Conservation (phyloP, 768 basidiomycete species). For the Trametes maxima region DNA sequence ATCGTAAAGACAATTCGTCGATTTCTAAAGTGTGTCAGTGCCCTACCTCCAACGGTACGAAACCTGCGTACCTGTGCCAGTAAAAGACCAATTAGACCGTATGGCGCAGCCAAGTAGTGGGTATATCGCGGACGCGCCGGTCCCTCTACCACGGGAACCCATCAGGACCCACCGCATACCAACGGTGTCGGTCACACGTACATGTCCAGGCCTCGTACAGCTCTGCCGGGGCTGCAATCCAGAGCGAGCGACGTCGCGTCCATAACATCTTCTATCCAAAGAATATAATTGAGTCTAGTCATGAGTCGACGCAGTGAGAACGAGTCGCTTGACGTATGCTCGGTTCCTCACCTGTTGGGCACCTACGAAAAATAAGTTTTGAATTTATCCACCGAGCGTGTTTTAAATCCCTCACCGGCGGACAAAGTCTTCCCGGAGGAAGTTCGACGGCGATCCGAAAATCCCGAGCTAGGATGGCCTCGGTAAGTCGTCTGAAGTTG, state of each 20-base stretch:
- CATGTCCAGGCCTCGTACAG: constrained; percentile 73
- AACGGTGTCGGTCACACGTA: constrained; percentile 37
- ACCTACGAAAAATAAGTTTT: constrained; percentile 47
- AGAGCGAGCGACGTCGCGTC: constrained; percentile 31
- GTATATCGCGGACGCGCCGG: constrained; percentile 90
- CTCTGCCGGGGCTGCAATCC: neutral
- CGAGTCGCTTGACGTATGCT: neutral
- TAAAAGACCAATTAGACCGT: constrained; percentile 56
- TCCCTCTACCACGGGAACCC: constrained; percentile 57
- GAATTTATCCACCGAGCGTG: neutral
- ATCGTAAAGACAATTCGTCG: constrained; percentile 57
- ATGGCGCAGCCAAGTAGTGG: constrained; percentile 70
- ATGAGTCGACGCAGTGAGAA: neutral
- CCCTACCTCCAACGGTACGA: neutral
- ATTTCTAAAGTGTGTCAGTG: constrained; percentile 53
- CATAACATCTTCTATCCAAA: constrained; percentile 81
- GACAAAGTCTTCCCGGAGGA: constrained; percentile 78
- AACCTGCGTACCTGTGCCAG: constrained; percentile 61
- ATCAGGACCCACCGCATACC: neutral
- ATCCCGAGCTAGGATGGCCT: constrained; percentile 75
- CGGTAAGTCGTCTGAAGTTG: constrained; percentile 66
- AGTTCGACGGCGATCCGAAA: constrained; percentile 65
- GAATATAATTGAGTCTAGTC: constrained; percentile 79
- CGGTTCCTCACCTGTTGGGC: constrained; percentile 59
- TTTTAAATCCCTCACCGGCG: constrained; percentile 60